Evolutionary conservation across 306 rosid species (phyloP), one percentile per base, ranked within the genome.

Genomic region (Quercus suber): DNA sequence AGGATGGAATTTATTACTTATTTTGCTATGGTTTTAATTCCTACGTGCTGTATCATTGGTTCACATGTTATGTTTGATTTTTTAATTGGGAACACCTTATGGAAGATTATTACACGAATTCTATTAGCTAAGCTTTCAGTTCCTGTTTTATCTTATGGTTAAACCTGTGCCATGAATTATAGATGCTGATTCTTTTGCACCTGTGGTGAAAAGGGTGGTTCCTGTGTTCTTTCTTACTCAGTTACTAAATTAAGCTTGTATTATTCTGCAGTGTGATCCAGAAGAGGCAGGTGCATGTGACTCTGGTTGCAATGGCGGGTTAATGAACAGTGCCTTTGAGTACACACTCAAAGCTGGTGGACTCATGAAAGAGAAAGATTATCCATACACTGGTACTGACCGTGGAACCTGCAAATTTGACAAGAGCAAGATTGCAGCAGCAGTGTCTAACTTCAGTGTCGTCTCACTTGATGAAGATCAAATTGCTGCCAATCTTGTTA

Each of bases 301-400:
- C 78, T 79, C 97, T 0, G 98, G 99, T n/a, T 96, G 99, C 89
- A 96, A 81, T 4, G 98, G 99, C 15, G 99, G 99, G 65, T 87
- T 93, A 79, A 96, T 96, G 98, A 96, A 96, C 53, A 96, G 97
- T 77, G 99, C 99, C 78, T 86, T 96, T 74, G 98, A 96, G 78
- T 96, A 96, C 80, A 91, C 94, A 49, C 87, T 91, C 52, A 93
- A 90, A 86, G 84, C 94, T 9, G 99, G 99, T 73, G 99, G 99
- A 45, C 80, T 93, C 9, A 95, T 95, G 99, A 82, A 85, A 73
- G 99, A 93, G 83, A 74, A 89, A 78, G 99, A 95, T 70, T 95
- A 95, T 81, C 99, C 99, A 55, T 95, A 91, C 79, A 79, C 96
- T n/a, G 96, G 93, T 21, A 87, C 78, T 17, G 98, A 91, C 52